Evolutionary conservation across 2,329 filamentous ascomycete species (phyloP), one percentile per base, ranked within the genome.

Genomic region (Diaporthe sp.): DNA sequence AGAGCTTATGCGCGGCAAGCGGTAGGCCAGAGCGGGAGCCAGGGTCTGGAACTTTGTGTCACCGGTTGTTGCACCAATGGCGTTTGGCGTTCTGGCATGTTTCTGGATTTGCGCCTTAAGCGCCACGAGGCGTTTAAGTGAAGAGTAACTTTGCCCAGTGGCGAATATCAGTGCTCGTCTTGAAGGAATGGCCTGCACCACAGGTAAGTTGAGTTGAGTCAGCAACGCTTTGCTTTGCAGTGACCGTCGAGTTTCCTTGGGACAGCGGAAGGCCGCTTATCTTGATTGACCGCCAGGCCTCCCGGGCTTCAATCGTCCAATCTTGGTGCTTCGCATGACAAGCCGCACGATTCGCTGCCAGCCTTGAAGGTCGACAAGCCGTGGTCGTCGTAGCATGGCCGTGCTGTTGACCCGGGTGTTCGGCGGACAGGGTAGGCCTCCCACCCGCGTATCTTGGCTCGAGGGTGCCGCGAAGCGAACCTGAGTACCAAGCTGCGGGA

Each of bases 81-180:
- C 74, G 74, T 61, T 39, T 25, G 58, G 49, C 72, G 51, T 73
- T 28, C 42, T 73, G 72, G 28, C 58, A 55, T 65, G 74, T 72
- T 72, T 72, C 69, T 75, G 59, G 31, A 72, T 59, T 73, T 72
- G 74, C 69, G 74, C 74, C 74, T 46, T 73, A 75, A 75, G 74
- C 74, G 74, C 74, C 61, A 69, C 72, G 19, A 44, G 44, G 44
- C 59, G 44, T 65, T 55, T 57, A 70, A 37, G 73, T 72, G 15
- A 34, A 37, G 57, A 53, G 22, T 22, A 44, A 37, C 6, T 28
- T 7, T 44, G 46, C 42, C 55, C 31, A 58, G 28, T 34, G n/a
- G 53, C 68, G 37, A 53, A 37, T 46, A 71, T 53, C 46, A 53
- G 62, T 53, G 62, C 19, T 39, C 8, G 46, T n/a, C 12, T 61